A percentile compares a stretch with the other conserved stretches of the same genome.
These are phyloP conservation scores for Eucalyptus camaldulensis DNA, from an alignment of 345 rosid genomes.

Conservation along the genomic window DNA sequence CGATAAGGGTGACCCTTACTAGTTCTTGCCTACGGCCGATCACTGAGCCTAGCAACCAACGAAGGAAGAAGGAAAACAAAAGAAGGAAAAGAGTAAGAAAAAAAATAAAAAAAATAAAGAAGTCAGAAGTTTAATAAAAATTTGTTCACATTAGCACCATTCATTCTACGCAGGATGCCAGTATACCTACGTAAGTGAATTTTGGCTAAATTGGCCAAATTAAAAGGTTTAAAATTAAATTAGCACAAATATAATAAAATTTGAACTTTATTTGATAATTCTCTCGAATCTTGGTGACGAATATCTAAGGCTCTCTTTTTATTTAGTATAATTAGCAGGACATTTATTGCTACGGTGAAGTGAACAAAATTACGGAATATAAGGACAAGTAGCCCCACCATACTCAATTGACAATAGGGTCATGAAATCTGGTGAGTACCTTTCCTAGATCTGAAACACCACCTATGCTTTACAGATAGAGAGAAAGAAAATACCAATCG, in stretches of 20 bases:
- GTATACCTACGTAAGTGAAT: accelerated
- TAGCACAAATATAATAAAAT: not conserved
- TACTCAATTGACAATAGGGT: not conserved
- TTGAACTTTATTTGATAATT: not conserved
- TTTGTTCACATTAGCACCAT: not conserved
- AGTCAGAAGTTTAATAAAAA: not conserved
- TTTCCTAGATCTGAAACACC: not conserved
- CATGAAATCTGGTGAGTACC: not conserved
- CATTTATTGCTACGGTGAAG: not conserved
- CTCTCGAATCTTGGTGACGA: not conserved
- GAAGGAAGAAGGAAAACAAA: not conserved
- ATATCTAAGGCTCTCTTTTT: not conserved
- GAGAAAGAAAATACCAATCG: not conserved
- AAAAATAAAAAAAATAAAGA: too few relatives aligned
- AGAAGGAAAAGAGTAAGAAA: not conserved
- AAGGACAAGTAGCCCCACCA: not conserved
- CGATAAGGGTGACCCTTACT: not conserved
- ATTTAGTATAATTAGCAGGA: not conserved
- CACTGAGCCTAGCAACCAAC: not conserved
- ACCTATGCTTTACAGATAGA: not conserved
- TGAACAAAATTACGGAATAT: not conserved
- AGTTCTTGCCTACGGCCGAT: too few relatives aligned
- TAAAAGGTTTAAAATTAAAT: not conserved
- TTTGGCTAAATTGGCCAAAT: not conserved
- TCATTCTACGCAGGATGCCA: accelerated